Conservation (phyloP, 2,329 filamentous ascomycete genomes). For the Nakataea oryzae region DNA sequence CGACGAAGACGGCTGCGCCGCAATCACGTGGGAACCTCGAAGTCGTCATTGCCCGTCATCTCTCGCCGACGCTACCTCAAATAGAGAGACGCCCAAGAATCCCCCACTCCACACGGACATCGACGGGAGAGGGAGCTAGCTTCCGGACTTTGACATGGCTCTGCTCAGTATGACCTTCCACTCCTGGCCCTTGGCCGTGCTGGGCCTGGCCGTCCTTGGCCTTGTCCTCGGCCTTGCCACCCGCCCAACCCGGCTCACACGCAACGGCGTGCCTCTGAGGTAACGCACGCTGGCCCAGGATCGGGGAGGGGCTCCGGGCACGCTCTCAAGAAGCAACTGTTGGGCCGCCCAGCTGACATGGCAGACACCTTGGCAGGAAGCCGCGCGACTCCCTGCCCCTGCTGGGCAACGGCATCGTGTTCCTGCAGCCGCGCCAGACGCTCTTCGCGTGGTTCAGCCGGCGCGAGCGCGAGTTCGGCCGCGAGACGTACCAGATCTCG, state of each 20-base stretch:
- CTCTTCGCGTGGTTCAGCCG: constrained; percentile 53
- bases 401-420: constrained; percentile 50
- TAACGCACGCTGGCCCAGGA: background rate
- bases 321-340: no score
- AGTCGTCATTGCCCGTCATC: no score
- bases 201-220: background rate
- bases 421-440: constrained; percentile 47
- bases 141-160: background rate
- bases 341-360: background rate
- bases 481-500: constrained; percentile 51
- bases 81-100: no score
- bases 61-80: no score
- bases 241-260: constrained; percentile 7
- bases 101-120: no score
- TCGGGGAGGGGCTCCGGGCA: no score
- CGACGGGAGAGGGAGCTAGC: no score
- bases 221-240: background rate
- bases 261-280: constrained; percentile 10
- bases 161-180: background rate
- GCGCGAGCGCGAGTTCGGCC: constrained; percentile 44
- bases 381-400: constrained; percentile 42
- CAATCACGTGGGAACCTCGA: no score
- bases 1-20: no score
- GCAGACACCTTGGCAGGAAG: constrained; percentile 13
- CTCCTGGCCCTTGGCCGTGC: constrained; percentile 3